Conservation (phyloP, 2,329 filamentous ascomycete genomes). For the Trichoderma citrinoviride region DNA sequence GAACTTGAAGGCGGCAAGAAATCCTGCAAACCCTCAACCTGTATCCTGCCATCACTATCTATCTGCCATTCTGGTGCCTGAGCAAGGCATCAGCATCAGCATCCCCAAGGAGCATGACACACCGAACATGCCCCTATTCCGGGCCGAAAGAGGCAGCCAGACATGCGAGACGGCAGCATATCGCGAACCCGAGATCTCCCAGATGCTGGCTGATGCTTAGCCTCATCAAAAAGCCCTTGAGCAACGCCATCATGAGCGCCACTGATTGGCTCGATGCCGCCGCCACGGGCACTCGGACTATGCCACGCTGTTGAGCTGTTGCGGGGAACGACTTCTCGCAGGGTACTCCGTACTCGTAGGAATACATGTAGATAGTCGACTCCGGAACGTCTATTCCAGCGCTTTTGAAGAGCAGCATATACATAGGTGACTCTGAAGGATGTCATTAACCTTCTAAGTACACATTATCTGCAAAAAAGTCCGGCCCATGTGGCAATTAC, state of each 20-base stretch:
- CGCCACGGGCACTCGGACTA: background rate
- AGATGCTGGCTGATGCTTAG: background rate
- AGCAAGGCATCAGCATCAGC: background rate
- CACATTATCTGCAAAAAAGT: too few species aligned
- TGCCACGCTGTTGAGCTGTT: background rate
- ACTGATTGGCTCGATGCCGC: background rate
- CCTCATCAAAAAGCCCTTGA: background rate
- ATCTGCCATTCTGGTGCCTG: background rate
- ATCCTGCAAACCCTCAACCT: background rate
- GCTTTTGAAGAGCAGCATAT: background rate
- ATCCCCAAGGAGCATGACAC: too few species aligned
- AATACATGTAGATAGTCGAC: too few species aligned
- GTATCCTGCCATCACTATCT: too few species aligned
- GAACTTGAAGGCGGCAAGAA: background rate
- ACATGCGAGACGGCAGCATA: too few species aligned
- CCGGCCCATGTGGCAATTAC: too few species aligned
- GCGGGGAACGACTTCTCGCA: background rate
- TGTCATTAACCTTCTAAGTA: background rate
- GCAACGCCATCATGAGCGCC: background rate
- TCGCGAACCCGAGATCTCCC: too few species aligned
- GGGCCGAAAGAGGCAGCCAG: too few species aligned
- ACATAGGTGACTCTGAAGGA: background rate
- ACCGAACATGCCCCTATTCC: too few species aligned
- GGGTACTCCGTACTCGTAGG: too few species aligned
- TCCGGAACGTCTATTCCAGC: background rate